Base-by-base conservation (phyloP, 805 yeast genomes). In the Kurtzmaniella cleridarum region DNA sequence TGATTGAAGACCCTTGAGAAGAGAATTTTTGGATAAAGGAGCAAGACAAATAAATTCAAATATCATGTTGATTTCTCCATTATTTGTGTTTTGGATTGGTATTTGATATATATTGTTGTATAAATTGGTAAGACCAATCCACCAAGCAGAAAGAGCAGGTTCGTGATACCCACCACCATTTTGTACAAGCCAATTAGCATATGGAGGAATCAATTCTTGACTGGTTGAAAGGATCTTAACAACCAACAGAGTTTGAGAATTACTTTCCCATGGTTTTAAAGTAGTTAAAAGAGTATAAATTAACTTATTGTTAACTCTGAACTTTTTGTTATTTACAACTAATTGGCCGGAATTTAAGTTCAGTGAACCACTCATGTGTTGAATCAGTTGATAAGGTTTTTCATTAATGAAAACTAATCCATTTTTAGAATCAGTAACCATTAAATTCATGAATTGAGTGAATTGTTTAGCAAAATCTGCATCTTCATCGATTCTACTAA, bases 241-340 rank as follows among this genome's bases (percentile, higher is more conserved):
- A 0, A 72, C 73, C 13, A 84, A 66, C 11, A 73, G 72, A 40
- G 81, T 62, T 49, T 88, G 95, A 20, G 62, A 42, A 14, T 71
- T 73, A 44, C 84, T 82, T 45, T 84, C 89, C 86, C 95, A 81
- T 1, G 96, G 95, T 49, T 84, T 86, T 50, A 90, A 66, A 24
- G 70, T 64, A 6, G 78, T 78, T 16, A 89, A 54, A 4, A 86
- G 59, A 2, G 80, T 73, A 49, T 78, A 80, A 3, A 87, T 59
- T 23, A 83, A 63, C 53, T 80, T 81, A 57, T 91, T 89, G 51
- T 83, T 75, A 26, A 84, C 65, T 44, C 65, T 76, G 60, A 80
- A 84, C 3, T 64, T 59, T 41, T 64, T 73, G 35, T 70, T 72
- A 46, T 79, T 78, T 11, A 78, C 62, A 0, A 57, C 53, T 1